Base-by-base conservation (phyloP, 805 yeast species). In the Sugiyamaella smithiae region DNA sequence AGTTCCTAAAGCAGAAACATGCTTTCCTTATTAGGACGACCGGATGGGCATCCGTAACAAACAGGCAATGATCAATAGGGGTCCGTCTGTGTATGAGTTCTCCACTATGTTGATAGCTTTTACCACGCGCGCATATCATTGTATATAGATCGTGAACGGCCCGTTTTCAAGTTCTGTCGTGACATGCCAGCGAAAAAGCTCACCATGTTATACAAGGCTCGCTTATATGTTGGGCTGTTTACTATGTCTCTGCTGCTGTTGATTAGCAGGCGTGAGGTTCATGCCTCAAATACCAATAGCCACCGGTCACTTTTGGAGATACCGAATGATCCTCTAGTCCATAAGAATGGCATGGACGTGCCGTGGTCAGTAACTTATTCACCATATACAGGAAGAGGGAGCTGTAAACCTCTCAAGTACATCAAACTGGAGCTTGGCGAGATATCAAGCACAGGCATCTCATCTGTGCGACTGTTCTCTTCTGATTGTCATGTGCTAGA, bases 331-430 rank as follows among this genome's bases (percentile, higher is more conserved):
- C 38, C 38, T 16, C 22, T 35, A 4, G 22, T 12, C 22, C 38
- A 35, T 12, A 11, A 14, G 12, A 35, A 19, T 23, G 55, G 52
- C 5, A 43, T 51, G 50, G 48, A 53, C 8, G 37, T 56, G 2
- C 60, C 60, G 6, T 57, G 59, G 59, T 55, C 52, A n/a, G 51
- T 54, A 16, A 20, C 57, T 8, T 57, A 57, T 38, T 51, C 59
- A 5, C 59, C 60, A n/a, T 50, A 36, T 26, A 50, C 54, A 5
- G 38, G 29, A 7, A 25, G 14, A 2, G 60, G 59, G 20, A 33
- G 29, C 5, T 57, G 60, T 43, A 57, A 55, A 44, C 51, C 56
- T 7, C 23, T 32, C 11, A n/a, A 20, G 5, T 29, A 32, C 12
- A 50, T 57, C 24, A 36, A n/a, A 12, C 19, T 26, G 14, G 60